Evolutionary conservation across 345 rosid species (phyloP).

Genomic region (Populus davidiana): DNA sequence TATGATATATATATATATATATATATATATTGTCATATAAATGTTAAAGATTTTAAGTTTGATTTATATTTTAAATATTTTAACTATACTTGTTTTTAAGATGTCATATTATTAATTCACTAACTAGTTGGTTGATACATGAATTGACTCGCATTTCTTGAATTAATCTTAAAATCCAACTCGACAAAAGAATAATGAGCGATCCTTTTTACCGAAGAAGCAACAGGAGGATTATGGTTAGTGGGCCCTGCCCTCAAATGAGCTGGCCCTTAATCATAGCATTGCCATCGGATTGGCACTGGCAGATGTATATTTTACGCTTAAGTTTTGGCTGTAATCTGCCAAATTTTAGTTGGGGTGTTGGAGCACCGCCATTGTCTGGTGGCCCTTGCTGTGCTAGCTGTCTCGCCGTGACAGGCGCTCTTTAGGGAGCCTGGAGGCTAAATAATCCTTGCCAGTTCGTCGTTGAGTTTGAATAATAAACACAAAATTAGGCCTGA

Average conservation of each 20-base stretch:
- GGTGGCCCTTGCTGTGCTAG: neutral
- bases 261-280: neutral
- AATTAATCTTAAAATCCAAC: too few relatives aligned
- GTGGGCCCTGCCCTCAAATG: neutral
- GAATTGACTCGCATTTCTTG: too few relatives aligned
- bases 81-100: too few relatives aligned
- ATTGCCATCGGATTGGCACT: conserved; percentile 1
- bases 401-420: conserved; percentile 8
- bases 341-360: conserved; percentile 8
- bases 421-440: neutral
- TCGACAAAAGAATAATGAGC: neutral
- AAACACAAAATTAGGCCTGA: neutral
- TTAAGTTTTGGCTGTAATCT: neutral
- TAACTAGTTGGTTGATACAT: too few relatives aligned
- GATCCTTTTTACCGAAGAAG: neutral
- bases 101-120: too few relatives aligned
- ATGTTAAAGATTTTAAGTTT: too few relatives aligned
- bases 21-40: too few relatives aligned
- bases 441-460: neutral
- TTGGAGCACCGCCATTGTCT: conserved; percentile 5
- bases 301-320: conserved; percentile 21
- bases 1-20: too few relatives aligned
- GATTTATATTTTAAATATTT: too few relatives aligned
- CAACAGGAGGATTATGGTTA: neutral
- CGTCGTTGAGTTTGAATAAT: neutral